Evolutionary conservation across 73 alveolate genomes (phyloP).

Genomic region (Loxodes magnus): DNA sequence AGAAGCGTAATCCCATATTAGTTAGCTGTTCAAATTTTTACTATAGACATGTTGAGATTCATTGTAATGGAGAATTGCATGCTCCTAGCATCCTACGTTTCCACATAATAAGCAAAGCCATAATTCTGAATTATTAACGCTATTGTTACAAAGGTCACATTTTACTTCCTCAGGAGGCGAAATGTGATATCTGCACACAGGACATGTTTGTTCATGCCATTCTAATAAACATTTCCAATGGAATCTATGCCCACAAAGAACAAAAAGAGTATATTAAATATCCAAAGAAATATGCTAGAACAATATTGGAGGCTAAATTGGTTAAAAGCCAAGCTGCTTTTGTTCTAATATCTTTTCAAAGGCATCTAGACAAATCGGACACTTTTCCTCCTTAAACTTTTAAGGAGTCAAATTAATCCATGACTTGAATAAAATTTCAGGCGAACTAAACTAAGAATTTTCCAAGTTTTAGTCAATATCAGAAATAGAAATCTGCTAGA

Average conservation of each 20-base stretch:
- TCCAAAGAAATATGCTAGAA: not conserved
- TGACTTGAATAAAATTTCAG: too few species aligned
- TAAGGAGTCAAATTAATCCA: too few species aligned
- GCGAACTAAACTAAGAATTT: too few species aligned
- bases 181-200: constrained; percentile 34
- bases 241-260: constrained; percentile 37
- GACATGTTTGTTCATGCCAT: constrained; percentile 39
- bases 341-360: not conserved
- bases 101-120: constrained; percentile 42
- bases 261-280: constrained; percentile 17
- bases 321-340: not conserved
- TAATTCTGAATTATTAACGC: constrained; percentile 18
- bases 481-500: not conserved
- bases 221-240: constrained; percentile 25
- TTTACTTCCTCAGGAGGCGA: constrained; percentile 21
- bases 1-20: too few species aligned
- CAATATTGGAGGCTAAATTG: not conserved
- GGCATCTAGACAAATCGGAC: constrained; percentile 41
- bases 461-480: constrained; percentile 5
- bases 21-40: too few species aligned
- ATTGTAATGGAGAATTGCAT: too few species aligned
- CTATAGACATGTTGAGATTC: too few species aligned
- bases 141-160: constrained; percentile 35
- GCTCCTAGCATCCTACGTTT: constrained; percentile 21
- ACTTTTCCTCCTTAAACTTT: too few species aligned